Evolutionary conservation across 2,329 filamentous ascomycete species (phyloP).

Genomic region (Paecilomyces variotii): DNA sequence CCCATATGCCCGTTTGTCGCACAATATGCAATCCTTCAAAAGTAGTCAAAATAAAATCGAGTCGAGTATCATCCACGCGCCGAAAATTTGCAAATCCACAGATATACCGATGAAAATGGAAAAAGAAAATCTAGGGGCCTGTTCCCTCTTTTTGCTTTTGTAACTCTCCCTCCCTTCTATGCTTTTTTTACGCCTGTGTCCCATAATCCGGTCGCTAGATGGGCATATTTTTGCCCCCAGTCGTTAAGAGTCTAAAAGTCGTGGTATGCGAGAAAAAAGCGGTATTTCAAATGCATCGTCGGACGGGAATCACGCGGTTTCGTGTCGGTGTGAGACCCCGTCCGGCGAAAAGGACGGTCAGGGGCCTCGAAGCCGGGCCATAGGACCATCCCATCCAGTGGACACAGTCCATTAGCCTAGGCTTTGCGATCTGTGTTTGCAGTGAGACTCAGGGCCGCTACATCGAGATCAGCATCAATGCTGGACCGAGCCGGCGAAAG

Average conservation of each 20-base stretch:
- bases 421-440: constrained; percentile 6
- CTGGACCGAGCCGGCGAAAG: constrained; percentile 28
- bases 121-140: neutral
- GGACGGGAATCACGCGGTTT: neutral
- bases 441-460: constrained; percentile 17
- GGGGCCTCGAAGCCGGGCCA: neutral
- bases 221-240: neutral
- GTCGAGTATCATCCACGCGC: constrained; percentile 1
- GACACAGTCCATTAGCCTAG: neutral
- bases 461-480: constrained; percentile 24
- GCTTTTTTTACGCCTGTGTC: neutral
- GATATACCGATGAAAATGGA: neutral
- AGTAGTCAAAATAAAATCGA: constrained; percentile 1
- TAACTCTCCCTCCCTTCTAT: neutral
- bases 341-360: neutral
- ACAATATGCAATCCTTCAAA: neutral
- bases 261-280: neutral
- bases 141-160: neutral
- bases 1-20: constrained; percentile 23
- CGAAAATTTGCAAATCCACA: constrained; percentile 1
- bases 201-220: neutral
- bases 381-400: neutral
- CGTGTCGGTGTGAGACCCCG: neutral
- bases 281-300: neutral
- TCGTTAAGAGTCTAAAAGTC: neutral